Percentiles rank a stretch among this genome's conserved stretches.
Conservation (phyloP, 768 basidiomycete genomes). For the Russula sp. region DNA sequence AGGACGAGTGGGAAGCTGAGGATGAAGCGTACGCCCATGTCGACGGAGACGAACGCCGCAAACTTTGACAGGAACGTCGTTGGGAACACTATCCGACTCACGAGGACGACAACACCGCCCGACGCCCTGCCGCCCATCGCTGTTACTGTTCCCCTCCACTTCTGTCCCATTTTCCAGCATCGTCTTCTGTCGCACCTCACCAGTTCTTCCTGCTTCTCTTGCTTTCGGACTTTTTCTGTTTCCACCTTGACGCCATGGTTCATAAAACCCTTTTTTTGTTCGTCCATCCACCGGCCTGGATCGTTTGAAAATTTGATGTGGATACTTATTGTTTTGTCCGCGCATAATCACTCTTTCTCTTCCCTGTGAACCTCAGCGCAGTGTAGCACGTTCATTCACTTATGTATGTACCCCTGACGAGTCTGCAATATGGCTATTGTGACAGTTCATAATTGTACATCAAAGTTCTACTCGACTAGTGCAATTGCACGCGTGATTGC, state of each 20-base stretch:
- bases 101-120: constrained; percentile 57
- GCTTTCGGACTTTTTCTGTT: constrained; percentile 17
- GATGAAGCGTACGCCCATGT: constrained; percentile 55
- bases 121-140: too few relatives aligned
- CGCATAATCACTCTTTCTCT: constrained; percentile 16
- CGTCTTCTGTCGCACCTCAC: not conserved
- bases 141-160: too few relatives aligned
- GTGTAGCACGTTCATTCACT: constrained; percentile 15
- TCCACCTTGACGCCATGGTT: not conserved
- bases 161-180: not conserved
- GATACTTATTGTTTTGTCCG: not conserved
- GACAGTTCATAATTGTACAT: too few relatives aligned
- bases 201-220: not conserved
- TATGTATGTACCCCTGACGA: too few relatives aligned
- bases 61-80: constrained; percentile 59
- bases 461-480: too few relatives aligned
- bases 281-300: not conserved
- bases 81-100: constrained; percentile 81
- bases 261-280: not conserved
- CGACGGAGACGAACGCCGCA: constrained; percentile 46
- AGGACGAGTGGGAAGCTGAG: constrained; percentile 73
- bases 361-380: not conserved
- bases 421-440: too few relatives aligned
- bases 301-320: not conserved
- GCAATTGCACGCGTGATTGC: too few relatives aligned